Evolutionary conservation across 495 filamentous ascomycete genomes (phyloP), one percentile per base, ranked within the genome.

Genomic region (Elaphomyces granulatus): DNA sequence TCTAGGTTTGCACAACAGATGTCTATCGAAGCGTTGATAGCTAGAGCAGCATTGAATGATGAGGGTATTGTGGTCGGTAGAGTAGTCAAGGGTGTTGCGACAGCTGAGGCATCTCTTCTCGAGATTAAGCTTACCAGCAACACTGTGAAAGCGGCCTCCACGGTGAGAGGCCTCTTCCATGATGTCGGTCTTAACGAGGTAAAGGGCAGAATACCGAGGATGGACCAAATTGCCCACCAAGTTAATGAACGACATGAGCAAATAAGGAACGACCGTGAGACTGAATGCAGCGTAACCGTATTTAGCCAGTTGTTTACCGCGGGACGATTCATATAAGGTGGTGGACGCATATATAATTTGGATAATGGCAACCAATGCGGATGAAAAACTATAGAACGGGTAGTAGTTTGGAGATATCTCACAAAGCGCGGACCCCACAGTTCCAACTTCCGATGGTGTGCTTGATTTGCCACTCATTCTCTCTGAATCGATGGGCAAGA

Each of bases 201-300:
- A 67, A 1, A 67, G 30, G 1, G 49, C 50, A 19, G 63, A 48
- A 43, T 69, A 68, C 14, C 58, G 50, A 1, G 60, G 53, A 16
- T 50, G 53, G 15, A 56, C 34, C 15, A 64, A 37, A 20, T 53
- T 55, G 3, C 55, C 64, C n/a, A 66, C 67, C 7, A 70, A 67
- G 53, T 83, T 83, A 18, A 75, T 64, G 41, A 82, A 74, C 3
- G 78, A 81, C 40, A 83, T 70, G 30, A 81, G 56, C 30, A 78
- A 73, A 53, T 82, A 83, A 0, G 75, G 68, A 1, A 56, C 33
- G 0, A 67, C 58, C 1, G 67, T 67, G 3, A 70, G 43, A 4
- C 54, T 52, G 35, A 61, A 71, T 3, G 65, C 60, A 1, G 59
- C 58, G 40, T 63, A 68, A 16, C 67, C 67, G 33, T 55, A 68